These are phyloP conservation scores for Spathaspora sp. DNA, from an alignment of 1,139 yeast genomes.

Conservation along the genomic window DNA sequence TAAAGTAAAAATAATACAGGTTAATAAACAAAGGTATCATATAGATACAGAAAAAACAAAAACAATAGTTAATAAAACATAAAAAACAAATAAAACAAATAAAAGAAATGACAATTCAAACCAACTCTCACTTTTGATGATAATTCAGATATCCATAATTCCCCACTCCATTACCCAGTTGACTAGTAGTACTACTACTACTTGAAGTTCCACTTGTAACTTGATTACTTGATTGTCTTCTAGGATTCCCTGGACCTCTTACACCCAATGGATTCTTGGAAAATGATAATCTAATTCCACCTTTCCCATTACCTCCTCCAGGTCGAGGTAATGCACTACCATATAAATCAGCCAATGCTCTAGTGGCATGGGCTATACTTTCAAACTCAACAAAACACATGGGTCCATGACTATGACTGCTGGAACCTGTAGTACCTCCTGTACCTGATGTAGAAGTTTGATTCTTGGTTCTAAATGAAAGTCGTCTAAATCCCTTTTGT, in stretches of 20 bases:
- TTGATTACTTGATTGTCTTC: slow-evolving; percentile 37
- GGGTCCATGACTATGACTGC: slow-evolving; percentile 71
- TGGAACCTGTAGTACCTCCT: slow-evolving; percentile 27
- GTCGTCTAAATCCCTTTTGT: slow-evolving; percentile 88
- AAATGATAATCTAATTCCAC: slow-evolving; percentile 90
- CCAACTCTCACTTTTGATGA: slow-evolving; percentile 20
- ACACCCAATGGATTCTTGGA: slow-evolving; percentile 97
- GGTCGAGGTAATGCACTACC: slow-evolving; percentile 80
- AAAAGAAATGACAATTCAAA: background rate
- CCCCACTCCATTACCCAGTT: slow-evolving; percentile 21
- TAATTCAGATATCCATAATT: slow-evolving; percentile 39
- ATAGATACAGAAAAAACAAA: too few relatives aligned
- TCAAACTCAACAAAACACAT: slow-evolving; percentile 99
- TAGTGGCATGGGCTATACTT: slow-evolving; percentile 89
- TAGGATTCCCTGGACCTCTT: slow-evolving; percentile 62
- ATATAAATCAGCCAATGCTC: slow-evolving; percentile 89
- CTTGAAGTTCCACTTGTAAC: slow-evolving; percentile 12
- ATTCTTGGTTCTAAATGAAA: slow-evolving; percentile 79
- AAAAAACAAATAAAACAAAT: too few relatives aligned
- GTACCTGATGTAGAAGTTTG: slow-evolving; percentile 31
- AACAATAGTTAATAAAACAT: too few relatives aligned
- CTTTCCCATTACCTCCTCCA: slow-evolving; percentile 70
- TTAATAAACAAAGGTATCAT: too few relatives aligned
- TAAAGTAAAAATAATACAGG: too few relatives aligned
- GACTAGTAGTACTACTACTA: background rate